These are phyloP conservation scores for Xerocomus brunneocitrinus DNA, from an alignment of 768 basidiomycete genomes.

Conservation along the genomic window DNA sequence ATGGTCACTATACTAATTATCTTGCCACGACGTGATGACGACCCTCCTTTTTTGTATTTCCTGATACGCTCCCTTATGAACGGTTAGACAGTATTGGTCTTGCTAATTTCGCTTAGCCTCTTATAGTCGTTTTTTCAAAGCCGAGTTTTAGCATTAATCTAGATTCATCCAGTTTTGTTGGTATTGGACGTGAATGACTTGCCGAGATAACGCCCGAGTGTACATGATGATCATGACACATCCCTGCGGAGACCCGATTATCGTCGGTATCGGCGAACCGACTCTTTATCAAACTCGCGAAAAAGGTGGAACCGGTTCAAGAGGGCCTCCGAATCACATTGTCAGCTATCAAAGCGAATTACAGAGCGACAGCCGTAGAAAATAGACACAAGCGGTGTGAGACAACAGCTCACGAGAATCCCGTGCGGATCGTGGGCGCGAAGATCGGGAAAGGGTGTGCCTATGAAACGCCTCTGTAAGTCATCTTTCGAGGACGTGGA, in stretches of 20 bases:
- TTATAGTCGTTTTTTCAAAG: constrained; percentile 8
- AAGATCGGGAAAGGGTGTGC: constrained; percentile 74
- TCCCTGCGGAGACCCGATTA: not conserved
- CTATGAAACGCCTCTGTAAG: constrained; percentile 28
- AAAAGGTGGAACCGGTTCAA: not conserved
- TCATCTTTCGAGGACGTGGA: not conserved
- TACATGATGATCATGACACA: not conserved
- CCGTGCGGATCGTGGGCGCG: constrained; percentile 43
- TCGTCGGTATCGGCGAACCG: not conserved
- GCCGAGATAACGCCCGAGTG: not conserved
- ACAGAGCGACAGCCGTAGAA: not conserved
- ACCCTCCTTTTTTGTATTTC: constrained; percentile 11
- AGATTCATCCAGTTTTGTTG: constrained; percentile 1
- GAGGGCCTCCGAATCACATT: not conserved
- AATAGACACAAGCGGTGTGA: not conserved
- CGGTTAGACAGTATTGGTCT: constrained; percentile 3
- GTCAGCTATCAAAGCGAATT: not conserved
- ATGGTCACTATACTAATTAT: not conserved
- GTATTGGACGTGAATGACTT: not conserved
- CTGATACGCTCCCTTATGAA: constrained; percentile 10
- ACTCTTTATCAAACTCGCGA: not conserved
- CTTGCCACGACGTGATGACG: constrained; percentile 11
- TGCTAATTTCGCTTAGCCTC: constrained; percentile 14
- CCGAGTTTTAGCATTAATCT: constrained; percentile 5
- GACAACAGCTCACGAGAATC: constrained; percentile 37